Evolutionary conservation across 768 basidiomycete species (phyloP), one percentile per base, ranked within the genome.

Genomic region (Amanita rubescens): DNA sequence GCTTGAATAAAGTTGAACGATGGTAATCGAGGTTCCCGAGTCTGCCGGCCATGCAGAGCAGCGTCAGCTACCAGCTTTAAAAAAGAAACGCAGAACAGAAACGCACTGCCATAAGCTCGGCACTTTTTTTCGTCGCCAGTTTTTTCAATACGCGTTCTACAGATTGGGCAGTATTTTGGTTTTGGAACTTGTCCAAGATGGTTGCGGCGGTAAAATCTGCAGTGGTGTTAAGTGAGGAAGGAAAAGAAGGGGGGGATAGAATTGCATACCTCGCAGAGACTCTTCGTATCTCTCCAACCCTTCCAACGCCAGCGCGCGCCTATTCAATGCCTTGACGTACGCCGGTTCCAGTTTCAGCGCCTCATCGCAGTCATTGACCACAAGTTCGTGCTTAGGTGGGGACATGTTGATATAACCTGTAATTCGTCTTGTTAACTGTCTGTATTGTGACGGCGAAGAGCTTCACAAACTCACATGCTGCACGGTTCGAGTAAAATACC

Each of bases 141-240:
- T 84, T 83, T 70, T 94, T 94, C 63, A 98, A 70, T 17, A 95
- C 90, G n/a, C 93, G 82, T 66, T 98, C 96, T 7, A 98, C 92
- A 0, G 89, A 74, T 49, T 82, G 77, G 3, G 87, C 81, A 1
- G 93, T 86, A 0, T 72, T 60, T 57, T 88, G 81, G 63, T 94
- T 92, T 64, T 85, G 78, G 81, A 98, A 96, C 62, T 86, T 84
- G 68, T 94, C 92, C 38, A 99, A 78, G 58, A 99, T 95, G 14
- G 94, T 93, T 0, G 90, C 85, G n/a, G 95, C 91, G 0, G 95
- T 97, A 75, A 85, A 98, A 68, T 99, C 95, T 94, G 58, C 12
- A 15, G 8, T 17, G 9, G 14, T 8, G 30, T 8, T 14, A 15
- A 5, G 6, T 14, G 15, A 47, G 20, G 39, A 19, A 41, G 38